Base-by-base conservation (phyloP, 768 basidiomycete species). In the Boletus rubescentipes region DNA sequence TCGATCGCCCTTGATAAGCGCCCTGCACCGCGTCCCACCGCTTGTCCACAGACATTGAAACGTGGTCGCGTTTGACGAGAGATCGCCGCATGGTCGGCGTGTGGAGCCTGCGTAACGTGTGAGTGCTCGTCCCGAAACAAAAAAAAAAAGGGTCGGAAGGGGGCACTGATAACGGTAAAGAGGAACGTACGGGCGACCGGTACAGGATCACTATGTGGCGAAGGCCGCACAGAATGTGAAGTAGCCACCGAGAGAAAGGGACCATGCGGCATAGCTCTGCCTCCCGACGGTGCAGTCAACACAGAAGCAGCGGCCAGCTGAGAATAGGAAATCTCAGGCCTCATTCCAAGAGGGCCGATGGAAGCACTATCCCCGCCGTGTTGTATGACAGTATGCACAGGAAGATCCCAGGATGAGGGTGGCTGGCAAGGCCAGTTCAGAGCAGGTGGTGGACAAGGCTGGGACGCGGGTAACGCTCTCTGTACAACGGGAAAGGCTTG, bases 11-110 rank as follows among this genome's bases (percentile, higher is more conserved):
- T 51, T 37, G 29, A 68, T 38, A 11, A 20, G 46, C 29, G 52
- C 63, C 30, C 11, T 15, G 47, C 67, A 68, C 15, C 1, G 56
- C 39, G 23, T 30, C 14, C 30, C 51, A 37, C n/a, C 37, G 29
- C 18, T 48, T 9, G n/a, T 36, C 67, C 67, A 68, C 54, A 44
- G 35, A 34, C 67, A 68, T 7, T 2, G 50, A 26, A 65, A 69
- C n/a, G 41, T 56, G 53, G 23, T 9, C 26, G 40, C 18, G 48
- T 34, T 43, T 5, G 9, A 31, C 12, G 43, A 16, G 31, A 34
- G 21, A 18, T 39, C 54, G 14, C 56, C 53, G 11, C 46, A 59
- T 39, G 59, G 34, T 51, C n/a, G 32, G 16, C 23, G n/a, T 5
- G 44, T 14, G 12, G 48, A 26, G 10, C 55, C 64, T 68, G 46